These are phyloP conservation scores for Lactarius sp. DNA, from an alignment of 768 basidiomycete species.

Conservation along the genomic window DNA sequence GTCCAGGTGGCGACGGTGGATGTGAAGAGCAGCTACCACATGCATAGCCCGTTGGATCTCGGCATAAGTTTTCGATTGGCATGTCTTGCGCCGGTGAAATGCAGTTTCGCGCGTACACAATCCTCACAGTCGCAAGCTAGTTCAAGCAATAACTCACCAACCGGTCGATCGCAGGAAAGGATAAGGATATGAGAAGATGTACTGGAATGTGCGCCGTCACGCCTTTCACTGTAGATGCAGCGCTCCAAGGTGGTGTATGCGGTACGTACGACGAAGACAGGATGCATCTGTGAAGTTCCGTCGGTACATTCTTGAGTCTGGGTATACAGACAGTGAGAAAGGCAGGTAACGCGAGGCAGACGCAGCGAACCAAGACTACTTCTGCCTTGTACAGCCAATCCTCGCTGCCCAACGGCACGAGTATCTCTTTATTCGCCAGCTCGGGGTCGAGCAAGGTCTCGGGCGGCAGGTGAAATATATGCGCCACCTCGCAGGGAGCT, in stretches of 20 bases:
- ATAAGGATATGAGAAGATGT: too few species aligned
- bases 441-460: conserved; percentile 27
- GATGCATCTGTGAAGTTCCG: conserved; percentile 45
- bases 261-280: conserved; percentile 39
- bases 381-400: conserved; percentile 80
- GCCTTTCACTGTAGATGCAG: too few species aligned
- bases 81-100: too few species aligned
- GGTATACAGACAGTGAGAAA: neutral
- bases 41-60: conserved; percentile 27
- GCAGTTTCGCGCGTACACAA: too few species aligned
- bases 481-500: conserved; percentile 63
- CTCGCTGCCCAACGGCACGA: conserved; percentile 57
- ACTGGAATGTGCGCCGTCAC: too few species aligned
- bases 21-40: neutral
- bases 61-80: conserved; percentile 19
- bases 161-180: conserved; percentile 44
- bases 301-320: neutral
- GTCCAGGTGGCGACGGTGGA: neutral
- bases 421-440: conserved; percentile 42
- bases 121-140: too few species aligned
- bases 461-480: conserved; percentile 48
- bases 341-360: neutral
- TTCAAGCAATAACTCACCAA: too few species aligned
- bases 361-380: conserved; percentile 39
- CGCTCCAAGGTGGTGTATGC: conserved; percentile 40